phyloP scores from a whole-genome alignment of 2,329 filamentous ascomycete species.

The Penicillium sp. region DNA sequence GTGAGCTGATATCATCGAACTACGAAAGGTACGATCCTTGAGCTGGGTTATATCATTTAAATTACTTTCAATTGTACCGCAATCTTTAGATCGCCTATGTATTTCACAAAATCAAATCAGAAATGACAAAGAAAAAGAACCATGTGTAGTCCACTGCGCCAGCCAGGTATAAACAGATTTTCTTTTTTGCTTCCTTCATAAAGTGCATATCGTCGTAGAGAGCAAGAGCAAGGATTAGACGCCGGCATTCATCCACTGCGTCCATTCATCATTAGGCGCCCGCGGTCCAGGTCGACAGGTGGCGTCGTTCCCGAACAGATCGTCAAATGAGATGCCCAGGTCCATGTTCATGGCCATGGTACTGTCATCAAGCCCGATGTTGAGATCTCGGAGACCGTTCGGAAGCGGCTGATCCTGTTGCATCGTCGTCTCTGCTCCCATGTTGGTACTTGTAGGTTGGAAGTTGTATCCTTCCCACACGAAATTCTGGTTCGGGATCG shows the following conservation, averaged over 20 bases:
- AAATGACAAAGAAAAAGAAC: not conserved
- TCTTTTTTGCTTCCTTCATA: constrained; percentile 18
- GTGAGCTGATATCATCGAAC: not conserved
- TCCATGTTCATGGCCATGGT: constrained; percentile 35
- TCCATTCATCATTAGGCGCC: constrained; percentile 38
- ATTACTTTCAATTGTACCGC: not conserved
- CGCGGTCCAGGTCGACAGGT: constrained; percentile 23
- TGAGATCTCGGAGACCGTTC: constrained; percentile 23
- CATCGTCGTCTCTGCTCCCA: constrained; percentile 14
- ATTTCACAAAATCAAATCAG: constrained; percentile 2
- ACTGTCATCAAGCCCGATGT: constrained; percentile 28
- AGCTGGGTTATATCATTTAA: not conserved
- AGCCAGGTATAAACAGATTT: constrained; percentile 21
- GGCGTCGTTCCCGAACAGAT: constrained; percentile 41
- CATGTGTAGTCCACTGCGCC: constrained; percentile 13
- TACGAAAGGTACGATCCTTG: not conserved
- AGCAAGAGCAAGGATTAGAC: constrained; percentile 14
- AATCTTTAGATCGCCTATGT: not conserved
- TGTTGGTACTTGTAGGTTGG: constrained; percentile 21
- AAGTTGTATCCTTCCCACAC: constrained; percentile 42
- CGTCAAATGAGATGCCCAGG: constrained; percentile 38
- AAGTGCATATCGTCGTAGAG: constrained; percentile 24
- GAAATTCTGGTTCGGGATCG: constrained; percentile 43
- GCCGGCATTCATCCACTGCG: constrained; percentile 39
- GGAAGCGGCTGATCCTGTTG: constrained; percentile 23